phyloP scores from a whole-genome alignment of 2,329 filamentous ascomycete genomes.

The Calonectria hongkongensis region DNA sequence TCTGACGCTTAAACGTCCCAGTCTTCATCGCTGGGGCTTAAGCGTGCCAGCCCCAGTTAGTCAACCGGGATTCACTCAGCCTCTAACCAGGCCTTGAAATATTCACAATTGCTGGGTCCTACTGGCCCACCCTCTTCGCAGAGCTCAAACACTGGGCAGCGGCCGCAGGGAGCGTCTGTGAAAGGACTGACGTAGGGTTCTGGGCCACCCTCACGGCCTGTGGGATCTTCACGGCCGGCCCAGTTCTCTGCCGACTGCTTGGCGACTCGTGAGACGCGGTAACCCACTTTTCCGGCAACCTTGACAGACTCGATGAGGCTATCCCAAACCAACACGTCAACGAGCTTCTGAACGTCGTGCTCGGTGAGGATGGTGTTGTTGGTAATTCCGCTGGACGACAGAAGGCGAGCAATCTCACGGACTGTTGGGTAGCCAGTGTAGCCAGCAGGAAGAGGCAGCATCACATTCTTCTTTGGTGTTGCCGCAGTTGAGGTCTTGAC shows the following conservation, averaged over 20 bases:
- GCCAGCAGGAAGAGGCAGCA: conserved; percentile 76
- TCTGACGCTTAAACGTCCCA: neutral
- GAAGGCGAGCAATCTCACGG: conserved; percentile 83
- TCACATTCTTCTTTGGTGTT: conserved; percentile 59
- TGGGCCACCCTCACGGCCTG: conserved; percentile 61
- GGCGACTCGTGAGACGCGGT: conserved; percentile 70
- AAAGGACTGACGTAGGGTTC: conserved; percentile 79
- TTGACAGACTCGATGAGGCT: conserved; percentile 83
- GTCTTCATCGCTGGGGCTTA: neutral
- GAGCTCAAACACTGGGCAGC: conserved; percentile 93
- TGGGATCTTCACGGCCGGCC: conserved; percentile 62
- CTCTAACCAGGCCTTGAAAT: conserved; percentile 90
- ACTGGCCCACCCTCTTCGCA: conserved; percentile 95
- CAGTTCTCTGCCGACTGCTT: conserved; percentile 66
- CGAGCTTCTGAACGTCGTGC: conserved; percentile 87
- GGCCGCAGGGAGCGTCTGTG: conserved; percentile 92
- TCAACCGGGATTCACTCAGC: conserved; percentile 58
- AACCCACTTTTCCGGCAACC: conserved; percentile 70
- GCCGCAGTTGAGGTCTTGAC: conserved; percentile 50
- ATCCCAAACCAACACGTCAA: conserved; percentile 93
- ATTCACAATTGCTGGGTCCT: conserved; percentile 91
- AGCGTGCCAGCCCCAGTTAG: neutral
- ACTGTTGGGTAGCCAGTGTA: conserved; percentile 89
- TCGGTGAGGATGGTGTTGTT: conserved; percentile 82
- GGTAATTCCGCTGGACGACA: conserved; percentile 81